Evolutionary conservation across 2,329 filamentous ascomycete genomes (phyloP).

Genomic region (Septoria petroselini): DNA sequence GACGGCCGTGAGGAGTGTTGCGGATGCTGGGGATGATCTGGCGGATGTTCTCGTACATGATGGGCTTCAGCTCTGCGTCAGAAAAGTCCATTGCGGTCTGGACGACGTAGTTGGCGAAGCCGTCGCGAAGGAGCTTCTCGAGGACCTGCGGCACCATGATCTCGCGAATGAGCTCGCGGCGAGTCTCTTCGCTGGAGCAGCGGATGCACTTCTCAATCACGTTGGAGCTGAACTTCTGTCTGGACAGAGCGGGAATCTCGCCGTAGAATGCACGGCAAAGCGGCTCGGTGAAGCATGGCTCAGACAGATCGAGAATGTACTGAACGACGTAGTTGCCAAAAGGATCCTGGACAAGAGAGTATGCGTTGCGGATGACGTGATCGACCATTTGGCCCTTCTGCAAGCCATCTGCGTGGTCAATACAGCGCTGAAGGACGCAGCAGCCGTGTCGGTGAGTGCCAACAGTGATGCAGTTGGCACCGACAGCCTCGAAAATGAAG

Average conservation of each 20-base stretch:
- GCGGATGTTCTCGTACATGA: slow-evolving; percentile 78
- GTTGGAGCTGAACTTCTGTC: slow-evolving; percentile 99
- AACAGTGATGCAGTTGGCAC: slow-evolving; percentile 78
- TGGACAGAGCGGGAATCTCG: slow-evolving; percentile 69
- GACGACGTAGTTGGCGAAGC: slow-evolving; percentile 95
- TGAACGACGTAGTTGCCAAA: slow-evolving; percentile 99
- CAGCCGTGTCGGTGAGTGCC: slow-evolving; percentile 97
- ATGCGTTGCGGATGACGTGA: slow-evolving; percentile 85
- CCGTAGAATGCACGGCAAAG: slow-evolving; percentile 77
- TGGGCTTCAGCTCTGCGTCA: slow-evolving; percentile 67
- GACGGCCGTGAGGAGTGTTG: slow-evolving; percentile 88
- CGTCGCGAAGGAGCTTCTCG: slow-evolving; percentile 84
- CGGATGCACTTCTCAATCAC: slow-evolving; percentile 92
- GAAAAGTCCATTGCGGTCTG: slow-evolving; percentile 91
- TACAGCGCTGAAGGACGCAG: slow-evolving; percentile 96
- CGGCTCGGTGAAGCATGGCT: slow-evolving; percentile 82
- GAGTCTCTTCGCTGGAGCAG: slow-evolving; percentile 70
- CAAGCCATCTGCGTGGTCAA: slow-evolving; percentile 87
- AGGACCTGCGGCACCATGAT: slow-evolving; percentile 72
- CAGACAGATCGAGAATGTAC: slow-evolving; percentile 92
- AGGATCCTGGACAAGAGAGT: slow-evolving; percentile 86
- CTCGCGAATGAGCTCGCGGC: slow-evolving; percentile 80
- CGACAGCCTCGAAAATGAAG: slow-evolving; percentile 96
- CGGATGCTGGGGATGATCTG: slow-evolving; percentile 81
- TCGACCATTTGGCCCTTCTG: slow-evolving; percentile 85